Evolutionary conservation across 1,284 basidiomycete genomes (phyloP).

Genomic region (Microbotryum silenes-acaulis): DNA sequence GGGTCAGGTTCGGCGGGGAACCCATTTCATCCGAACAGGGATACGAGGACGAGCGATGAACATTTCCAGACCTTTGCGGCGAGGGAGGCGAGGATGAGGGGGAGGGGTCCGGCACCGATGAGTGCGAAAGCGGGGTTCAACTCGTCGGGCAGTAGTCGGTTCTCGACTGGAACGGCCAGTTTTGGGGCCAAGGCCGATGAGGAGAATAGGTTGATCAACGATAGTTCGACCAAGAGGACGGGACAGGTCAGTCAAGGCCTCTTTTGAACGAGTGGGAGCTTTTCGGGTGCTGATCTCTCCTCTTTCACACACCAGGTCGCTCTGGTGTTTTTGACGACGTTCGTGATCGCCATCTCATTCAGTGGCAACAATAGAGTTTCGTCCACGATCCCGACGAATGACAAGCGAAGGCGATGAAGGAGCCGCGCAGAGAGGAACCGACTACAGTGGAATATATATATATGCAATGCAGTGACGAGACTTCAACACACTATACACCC

Average conservation of each 20-base stretch:
- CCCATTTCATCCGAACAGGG: conserved; percentile 14
- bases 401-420: neutral
- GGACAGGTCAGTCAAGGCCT: conserved; percentile 16
- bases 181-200: conserved; percentile 26
- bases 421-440: no score
- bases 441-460: no score
- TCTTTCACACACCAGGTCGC: no score
- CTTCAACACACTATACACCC: neutral
- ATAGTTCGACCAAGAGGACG: conserved; percentile 21
- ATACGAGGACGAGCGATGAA: conserved; percentile 4
- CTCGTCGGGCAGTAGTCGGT: conserved; percentile 6
- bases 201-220: conserved; percentile 31
- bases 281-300: no score
- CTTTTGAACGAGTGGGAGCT: no score
- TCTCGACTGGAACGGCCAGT: conserved; percentile 13
- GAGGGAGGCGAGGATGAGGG: conserved; percentile 8
- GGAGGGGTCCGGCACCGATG: neutral
- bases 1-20: conserved; percentile 9
- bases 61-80: conserved; percentile 20
- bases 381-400: neutral
- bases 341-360: no score
- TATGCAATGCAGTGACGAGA: no score
- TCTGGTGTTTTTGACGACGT: no score
- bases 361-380: no score
- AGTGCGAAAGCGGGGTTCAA: neutral